phyloP scores from a whole-genome alignment of 805 yeast species.

The Metschnikowia continentalis region DNA sequence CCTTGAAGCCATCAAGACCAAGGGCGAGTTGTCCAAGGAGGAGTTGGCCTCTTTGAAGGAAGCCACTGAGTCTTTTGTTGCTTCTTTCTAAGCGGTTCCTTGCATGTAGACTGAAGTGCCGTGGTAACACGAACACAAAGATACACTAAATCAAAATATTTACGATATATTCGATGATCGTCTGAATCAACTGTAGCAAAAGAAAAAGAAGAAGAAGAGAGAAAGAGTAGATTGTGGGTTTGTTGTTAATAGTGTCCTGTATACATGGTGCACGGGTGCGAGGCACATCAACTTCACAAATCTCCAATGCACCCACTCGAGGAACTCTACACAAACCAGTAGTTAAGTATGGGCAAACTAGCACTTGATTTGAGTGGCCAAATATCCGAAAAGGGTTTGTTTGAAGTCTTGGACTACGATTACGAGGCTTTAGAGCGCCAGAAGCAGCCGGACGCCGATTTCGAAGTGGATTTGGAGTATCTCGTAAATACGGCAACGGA shows the following conservation, averaged over 20 bases:
- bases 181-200: background rate
- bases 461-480: conserved; percentile 30
- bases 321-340: background rate
- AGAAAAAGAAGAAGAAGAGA: too few species aligned
- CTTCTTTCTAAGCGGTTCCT: conserved; percentile 59
- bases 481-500: conserved; percentile 13
- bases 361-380: background rate
- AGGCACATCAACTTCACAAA: background rate
- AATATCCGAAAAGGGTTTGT: conserved; percentile 1
- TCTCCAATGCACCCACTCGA: too few species aligned
- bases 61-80: conserved; percentile 89
- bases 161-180: conserved; percentile 17
- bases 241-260: too few species aligned
- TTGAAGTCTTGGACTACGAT: conserved; percentile 18
- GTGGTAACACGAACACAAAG: conserved; percentile 15
- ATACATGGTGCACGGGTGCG: background rate
- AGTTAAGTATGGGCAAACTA: background rate
- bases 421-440: conserved; percentile 15
- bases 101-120: conserved; percentile 18
- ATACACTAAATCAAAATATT: conserved; percentile 17
- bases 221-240: too few species aligned
- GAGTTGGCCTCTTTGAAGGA: conserved; percentile 80
- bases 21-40: conserved; percentile 90
- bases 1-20: conserved; percentile 75
- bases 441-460: conserved; percentile 9